Base-by-base conservation (phyloP, 1,139 yeast genomes). In the Tardiomyces blankii region DNA sequence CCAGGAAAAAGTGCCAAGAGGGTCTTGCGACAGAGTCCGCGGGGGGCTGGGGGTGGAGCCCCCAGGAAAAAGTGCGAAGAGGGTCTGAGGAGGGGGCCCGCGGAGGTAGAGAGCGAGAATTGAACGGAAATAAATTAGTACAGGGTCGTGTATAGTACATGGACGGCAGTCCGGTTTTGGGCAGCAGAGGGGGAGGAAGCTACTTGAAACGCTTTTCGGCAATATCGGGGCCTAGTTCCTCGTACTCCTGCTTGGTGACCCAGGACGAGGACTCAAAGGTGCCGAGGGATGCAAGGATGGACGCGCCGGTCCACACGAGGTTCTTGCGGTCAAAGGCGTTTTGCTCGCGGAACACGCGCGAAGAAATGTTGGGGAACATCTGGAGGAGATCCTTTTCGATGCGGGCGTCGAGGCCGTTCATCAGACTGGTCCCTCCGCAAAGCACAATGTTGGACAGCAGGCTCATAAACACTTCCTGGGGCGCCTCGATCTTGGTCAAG, bases 271-370 rank as follows among this genome's bases (percentile, higher is more conserved):
- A 96, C 62, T 91, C 97, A 71, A 87, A 91, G 18, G 95, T 87
- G 38, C 96, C 97, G 59, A 91, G 72, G 49, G 95, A 84, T 2
- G 95, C 83, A 50, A 91, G 70, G 28, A 91, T 89, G 55, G 94
- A 82, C 3, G 96, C 98, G 42, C 98, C 98, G 41, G 91, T 76
- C 97, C 98, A 91, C 28, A 88, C 75, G 52, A 91, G 89, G 61
- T 78, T 82, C 54, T 80, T 78, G 58, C 96, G 75, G 61, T 88
- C 96, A 42, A 75, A 72, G 0, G 84, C 68, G 57, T 80, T 81
- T 40, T 95, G 94, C n/a, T 83, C 78, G 2, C 91, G 80, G 59
- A 85, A 83, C 44, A 88, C 73, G 60, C 95, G 72, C 43, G 88
- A 80, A 59, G 50, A 43, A 44, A 53, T 53, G 49, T 59, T 60